phyloP scores from a whole-genome alignment of 306 rosid species.

The Boehmeria nivea region DNA sequence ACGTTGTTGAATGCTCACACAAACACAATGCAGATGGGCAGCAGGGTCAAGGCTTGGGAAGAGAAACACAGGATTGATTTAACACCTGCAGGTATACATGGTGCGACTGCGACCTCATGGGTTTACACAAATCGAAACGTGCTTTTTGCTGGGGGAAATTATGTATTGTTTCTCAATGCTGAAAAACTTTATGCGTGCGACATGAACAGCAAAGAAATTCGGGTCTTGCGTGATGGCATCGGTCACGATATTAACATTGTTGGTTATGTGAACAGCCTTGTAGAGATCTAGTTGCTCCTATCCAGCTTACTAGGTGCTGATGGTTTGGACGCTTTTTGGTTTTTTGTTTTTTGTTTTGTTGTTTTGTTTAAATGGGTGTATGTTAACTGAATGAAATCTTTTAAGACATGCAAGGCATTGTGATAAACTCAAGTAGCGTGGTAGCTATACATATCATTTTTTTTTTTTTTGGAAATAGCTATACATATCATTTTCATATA shows the following conservation, averaged over 20 bases:
- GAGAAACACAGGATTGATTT: slow-evolving; percentile 8
- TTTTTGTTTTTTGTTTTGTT: too few relatives aligned
- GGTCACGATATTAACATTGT: background rate
- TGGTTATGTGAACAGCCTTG: slow-evolving; percentile 34
- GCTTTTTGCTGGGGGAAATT: slow-evolving; percentile 19
- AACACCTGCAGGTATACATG: background rate
- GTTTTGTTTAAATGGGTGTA: too few relatives aligned
- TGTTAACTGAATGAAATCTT: too few relatives aligned
- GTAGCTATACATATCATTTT: too few relatives aligned
- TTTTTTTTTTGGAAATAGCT: too few relatives aligned
- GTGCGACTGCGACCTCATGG: background rate
- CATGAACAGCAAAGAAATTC: slow-evolving; percentile 14
- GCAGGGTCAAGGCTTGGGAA: slow-evolving; percentile 26
- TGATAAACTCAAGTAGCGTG: too few relatives aligned
- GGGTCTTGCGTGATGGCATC: background rate
- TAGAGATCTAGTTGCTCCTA: slow-evolving; percentile 27
- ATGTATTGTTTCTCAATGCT: background rate
- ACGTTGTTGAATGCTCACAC: slow-evolving; percentile 19
- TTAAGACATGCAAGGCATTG: too few relatives aligned
- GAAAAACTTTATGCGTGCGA: slow-evolving; percentile 7
- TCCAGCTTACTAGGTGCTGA: too few relatives aligned
- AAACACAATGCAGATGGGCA: slow-evolving; percentile 30
- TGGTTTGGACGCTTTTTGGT: too few relatives aligned
- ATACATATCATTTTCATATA: too few relatives aligned
- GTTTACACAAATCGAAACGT: background rate